phyloP scores from a whole-genome alignment of 768 basidiomycete species.

The Lyophyllum atratum region DNA sequence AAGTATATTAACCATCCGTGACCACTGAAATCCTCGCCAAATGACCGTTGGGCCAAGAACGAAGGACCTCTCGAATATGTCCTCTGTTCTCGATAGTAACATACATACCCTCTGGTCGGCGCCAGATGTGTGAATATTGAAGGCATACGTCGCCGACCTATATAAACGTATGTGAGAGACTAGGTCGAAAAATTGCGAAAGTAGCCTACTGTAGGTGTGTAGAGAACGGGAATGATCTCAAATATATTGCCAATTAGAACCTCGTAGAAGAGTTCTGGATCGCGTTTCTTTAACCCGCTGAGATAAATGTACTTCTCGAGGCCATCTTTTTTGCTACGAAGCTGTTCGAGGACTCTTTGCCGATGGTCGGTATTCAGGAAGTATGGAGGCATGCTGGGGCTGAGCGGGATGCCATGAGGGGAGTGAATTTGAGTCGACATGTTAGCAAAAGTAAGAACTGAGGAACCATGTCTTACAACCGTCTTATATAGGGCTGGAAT shows the following conservation, averaged over 20 bases:
- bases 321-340: conserved; percentile 54
- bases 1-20: conserved; percentile 56
- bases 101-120: conserved; percentile 59
- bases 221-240: conserved; percentile 70
- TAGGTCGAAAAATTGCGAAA: background rate
- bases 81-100: conserved; percentile 71
- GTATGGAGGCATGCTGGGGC: conserved; percentile 46
- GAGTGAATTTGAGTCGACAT: conserved; percentile 4
- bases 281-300: conserved; percentile 60
- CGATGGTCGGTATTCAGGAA: conserved; percentile 52
- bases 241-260: conserved; percentile 62
- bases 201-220: conserved; percentile 65
- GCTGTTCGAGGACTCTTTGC: conserved; percentile 56
- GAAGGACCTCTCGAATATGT: conserved; percentile 56
- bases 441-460: background rate
- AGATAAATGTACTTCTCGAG: conserved; percentile 77
- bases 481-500: conserved; percentile 9
- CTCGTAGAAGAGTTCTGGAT: conserved; percentile 67
- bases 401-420: conserved; percentile 1
- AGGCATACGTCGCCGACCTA: conserved; percentile 73
- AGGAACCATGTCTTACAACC: background rate
- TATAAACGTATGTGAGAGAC: conserved; percentile 14
- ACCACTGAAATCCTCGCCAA: conserved; percentile 71
- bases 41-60: conserved; percentile 46
- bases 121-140: conserved; percentile 71